phyloP scores from a whole-genome alignment of 305 asterid species.

The Plantago rigida region DNA sequence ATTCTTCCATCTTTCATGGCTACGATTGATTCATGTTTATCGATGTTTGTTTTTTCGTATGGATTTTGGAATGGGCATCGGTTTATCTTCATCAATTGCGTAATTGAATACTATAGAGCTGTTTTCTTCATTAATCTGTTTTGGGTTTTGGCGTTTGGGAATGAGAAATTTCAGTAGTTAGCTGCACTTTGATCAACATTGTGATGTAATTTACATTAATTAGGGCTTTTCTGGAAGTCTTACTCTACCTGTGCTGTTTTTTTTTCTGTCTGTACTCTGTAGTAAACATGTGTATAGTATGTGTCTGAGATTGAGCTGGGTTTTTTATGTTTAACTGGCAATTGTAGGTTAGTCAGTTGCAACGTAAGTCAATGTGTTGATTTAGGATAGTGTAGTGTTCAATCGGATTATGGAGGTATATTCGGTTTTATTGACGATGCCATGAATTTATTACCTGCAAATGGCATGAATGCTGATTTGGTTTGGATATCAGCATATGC shows the following conservation, averaged over 20 bases:
- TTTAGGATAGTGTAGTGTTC: too few species aligned
- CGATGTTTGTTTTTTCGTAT: background rate
- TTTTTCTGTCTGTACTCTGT: too few species aligned
- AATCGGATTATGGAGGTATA: too few species aligned
- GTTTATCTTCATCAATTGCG: conserved; percentile 14
- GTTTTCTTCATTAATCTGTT: conserved; percentile 11
- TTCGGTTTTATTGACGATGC: too few species aligned
- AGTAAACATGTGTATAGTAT: too few species aligned
- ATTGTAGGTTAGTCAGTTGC: too few species aligned
- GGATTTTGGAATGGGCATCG: conserved; percentile 7
- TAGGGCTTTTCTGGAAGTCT: conserved; percentile 17
- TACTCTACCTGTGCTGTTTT: background rate
- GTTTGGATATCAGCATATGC: too few species aligned
- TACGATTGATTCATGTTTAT: background rate
- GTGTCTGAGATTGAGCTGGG: too few species aligned
- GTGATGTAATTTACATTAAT: conserved; percentile 11
- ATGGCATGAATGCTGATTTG: too few species aligned
- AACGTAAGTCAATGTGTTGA: too few species aligned
- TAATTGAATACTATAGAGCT: conserved; percentile 14
- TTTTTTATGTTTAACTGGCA: too few species aligned
- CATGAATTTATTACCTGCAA: too few species aligned
- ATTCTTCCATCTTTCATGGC: conserved; percentile 6
- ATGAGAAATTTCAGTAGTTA: conserved; percentile 10
- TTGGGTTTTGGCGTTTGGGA: conserved; percentile 17
- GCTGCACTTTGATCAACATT: background rate